phyloP scores from a whole-genome alignment of 78 protist genomes.

The Ministeria vibrans region DNA sequence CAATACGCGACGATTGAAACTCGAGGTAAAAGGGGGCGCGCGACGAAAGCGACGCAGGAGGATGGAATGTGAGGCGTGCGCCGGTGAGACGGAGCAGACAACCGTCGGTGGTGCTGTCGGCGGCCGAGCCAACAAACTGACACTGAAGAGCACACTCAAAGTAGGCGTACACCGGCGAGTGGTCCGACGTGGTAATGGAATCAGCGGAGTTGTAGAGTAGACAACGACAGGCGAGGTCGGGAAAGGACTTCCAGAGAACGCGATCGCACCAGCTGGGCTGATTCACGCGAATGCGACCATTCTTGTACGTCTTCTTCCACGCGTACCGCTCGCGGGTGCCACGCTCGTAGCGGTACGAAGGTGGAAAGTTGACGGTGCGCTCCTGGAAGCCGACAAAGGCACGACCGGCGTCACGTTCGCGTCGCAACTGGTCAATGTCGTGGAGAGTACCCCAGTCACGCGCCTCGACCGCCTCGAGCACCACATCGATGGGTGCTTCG shows the following conservation, averaged over 20 bases:
- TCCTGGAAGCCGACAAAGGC: constrained; percentile 59
- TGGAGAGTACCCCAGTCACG: constrained; percentile 11
- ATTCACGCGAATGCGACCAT: not conserved
- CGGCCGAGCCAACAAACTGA: no score
- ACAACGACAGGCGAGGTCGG: not conserved
- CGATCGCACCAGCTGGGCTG: constrained; percentile 63
- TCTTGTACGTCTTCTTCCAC: not conserved
- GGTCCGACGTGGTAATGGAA: constrained; percentile 5
- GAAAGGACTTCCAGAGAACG: constrained; percentile 18
- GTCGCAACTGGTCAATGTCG: constrained; percentile 55
- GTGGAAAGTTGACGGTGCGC: constrained; percentile 31
- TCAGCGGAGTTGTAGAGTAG: not conserved
- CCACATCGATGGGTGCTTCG: constrained; percentile 47
- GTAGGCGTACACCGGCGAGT: constrained; percentile 11
- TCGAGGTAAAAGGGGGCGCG: no score
- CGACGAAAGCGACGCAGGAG: no score
- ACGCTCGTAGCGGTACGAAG: constrained; percentile 54
- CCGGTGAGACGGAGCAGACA: no score
- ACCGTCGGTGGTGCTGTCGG: no score
- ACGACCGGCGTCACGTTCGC: not conserved
- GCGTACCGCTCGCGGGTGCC: constrained; percentile 13
- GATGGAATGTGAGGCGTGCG: no score
- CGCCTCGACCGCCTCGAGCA: not conserved
- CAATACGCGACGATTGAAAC: no score
- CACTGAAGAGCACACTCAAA: not conserved